Base-by-base conservation (phyloP, 352 stramenopile genomes). In the Pseudoperonospora humuli region DNA sequence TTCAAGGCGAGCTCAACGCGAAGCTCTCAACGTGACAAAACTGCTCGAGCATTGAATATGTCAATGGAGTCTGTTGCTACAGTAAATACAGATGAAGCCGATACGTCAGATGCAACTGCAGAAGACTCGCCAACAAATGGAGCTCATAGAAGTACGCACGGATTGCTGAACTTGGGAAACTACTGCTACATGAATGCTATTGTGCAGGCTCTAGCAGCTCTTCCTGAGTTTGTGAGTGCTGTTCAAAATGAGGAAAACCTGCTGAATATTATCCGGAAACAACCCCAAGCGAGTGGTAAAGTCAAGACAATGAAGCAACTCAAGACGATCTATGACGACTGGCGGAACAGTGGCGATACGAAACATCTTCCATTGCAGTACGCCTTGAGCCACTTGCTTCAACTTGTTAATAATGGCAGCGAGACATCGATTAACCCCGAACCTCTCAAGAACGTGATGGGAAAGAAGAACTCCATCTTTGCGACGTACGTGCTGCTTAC, bases 181-280 rank as follows among this genome's bases (percentile, higher is more conserved):
- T 91, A 84, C 45, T 95, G 83, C 60, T 95, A 95, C 54, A 93
- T 98, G 72, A 98, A 98, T 59, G 83, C 84, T 9, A 97, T 97
- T 17, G 49, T 98, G 7, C 82, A 94, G 39, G 70, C 82, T 2
- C 49, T 94, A 10, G 66, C 79, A 10, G 64, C 66, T n/a, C 39
- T 94, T 24, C 75, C 77, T 17, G 75, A 69, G 5, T 94, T 94
- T 40, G 50, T 74, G 8, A 43, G 48, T 5, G 54, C 54, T 37
- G 28, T 86, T 11, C 56, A 74, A 42, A 61, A 78, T 8, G 63
- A 82, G 32, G 75, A 84, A 7, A 78, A 67, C 39, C 20, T 88
- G 11, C 18, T 87, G 10, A 61, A 56, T 18, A 58, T 85, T 8
- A 80, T 91, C 17, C 64, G 54, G 18, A 77, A 81, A 28, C 63